Evolutionary conservation across 805 yeast genomes (phyloP).

Genomic region (Schwanniomyces sp.): DNA sequence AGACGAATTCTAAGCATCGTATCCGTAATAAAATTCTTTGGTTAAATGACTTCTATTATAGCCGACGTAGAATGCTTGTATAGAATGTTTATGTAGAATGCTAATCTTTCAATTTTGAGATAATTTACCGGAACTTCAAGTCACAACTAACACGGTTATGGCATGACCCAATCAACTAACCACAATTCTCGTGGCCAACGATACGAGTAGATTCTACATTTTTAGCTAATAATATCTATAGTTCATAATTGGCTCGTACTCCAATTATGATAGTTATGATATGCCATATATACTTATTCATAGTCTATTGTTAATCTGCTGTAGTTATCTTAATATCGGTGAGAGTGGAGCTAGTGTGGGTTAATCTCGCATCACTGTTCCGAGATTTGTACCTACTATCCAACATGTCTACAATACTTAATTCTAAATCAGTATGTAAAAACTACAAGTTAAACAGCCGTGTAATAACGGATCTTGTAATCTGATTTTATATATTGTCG

Average conservation of each 20-base stretch:
- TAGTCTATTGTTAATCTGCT: neutral
- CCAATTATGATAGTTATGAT: neutral
- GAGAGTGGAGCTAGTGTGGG: neutral
- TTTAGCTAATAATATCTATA: neutral
- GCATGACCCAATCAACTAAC: neutral
- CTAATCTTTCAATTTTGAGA: no score
- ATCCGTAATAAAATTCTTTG: no score
- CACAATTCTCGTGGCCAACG: neutral
- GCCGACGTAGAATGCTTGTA: no score
- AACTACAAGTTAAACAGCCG: no score
- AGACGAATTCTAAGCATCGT: no score
- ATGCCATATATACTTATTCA: neutral
- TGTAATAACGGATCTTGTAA: no score
- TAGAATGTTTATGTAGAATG: no score
- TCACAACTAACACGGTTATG: neutral
- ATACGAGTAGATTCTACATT: neutral
- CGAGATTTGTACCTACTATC: neutral
- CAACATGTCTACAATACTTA: neutral
- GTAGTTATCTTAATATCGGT: neutral
- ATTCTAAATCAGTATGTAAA: no score
- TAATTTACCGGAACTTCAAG: neutral
- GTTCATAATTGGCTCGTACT: neutral
- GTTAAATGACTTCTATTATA: no score
- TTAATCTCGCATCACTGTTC: neutral
- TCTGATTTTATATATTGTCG: no score